Conservation (phyloP, 192 early-diverging fungal genomes). For the Coemansia sp. region DNA sequence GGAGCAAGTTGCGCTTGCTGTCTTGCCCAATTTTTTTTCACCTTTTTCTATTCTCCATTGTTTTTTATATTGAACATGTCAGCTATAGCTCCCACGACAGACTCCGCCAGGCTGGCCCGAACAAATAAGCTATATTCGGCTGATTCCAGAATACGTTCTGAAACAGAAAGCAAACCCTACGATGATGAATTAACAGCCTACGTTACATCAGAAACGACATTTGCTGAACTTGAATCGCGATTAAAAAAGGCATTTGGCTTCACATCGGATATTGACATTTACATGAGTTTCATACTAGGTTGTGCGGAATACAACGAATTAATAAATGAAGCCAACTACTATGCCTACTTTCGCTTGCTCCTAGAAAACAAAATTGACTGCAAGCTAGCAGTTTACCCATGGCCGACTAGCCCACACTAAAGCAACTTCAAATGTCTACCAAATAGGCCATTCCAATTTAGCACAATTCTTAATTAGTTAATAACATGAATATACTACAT, state of each 20-base stretch:
- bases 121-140: neutral
- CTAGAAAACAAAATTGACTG: neutral
- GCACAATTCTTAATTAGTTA: neutral
- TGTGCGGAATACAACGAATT: neutral
- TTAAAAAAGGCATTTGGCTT: neutral
- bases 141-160: neutral
- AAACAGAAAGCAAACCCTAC: neutral
- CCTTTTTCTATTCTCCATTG: neutral
- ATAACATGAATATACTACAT: neutral
- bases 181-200: neutral
- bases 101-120: neutral
- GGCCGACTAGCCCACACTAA: neutral
- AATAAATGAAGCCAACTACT: neutral
- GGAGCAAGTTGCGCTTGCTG: too few relatives aligned
- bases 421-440: neutral
- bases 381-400: neutral
- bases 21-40: neutral
- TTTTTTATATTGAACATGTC: neutral
- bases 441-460: neutral
- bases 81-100: neutral
- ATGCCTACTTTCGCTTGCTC: neutral
- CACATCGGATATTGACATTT: neutral
- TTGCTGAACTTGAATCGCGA: neutral
- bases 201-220: neutral
- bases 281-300: neutral